Evolutionary conservation across 176 grass and related monocot genomes (phyloP).

Genomic region (Bothriochloa decipiens): DNA sequence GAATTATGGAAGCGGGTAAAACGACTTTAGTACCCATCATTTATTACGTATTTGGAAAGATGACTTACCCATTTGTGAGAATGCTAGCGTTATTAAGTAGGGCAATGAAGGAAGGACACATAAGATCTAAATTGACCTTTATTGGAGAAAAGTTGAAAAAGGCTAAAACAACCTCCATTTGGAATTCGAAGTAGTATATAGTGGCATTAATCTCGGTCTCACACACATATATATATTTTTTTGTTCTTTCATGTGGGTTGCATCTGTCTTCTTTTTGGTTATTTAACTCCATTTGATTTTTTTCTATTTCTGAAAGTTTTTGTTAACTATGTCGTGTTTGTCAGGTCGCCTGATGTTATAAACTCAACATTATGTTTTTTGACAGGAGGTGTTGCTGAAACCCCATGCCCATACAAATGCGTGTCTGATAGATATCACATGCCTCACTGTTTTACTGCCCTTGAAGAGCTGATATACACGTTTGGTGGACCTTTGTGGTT

Average conservation of each 20-base stretch:
- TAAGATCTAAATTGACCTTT: neutral
- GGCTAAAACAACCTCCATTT: neutral
- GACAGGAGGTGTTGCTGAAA: constrained; percentile 88
- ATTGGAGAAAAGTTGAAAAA: neutral
- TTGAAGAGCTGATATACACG: constrained; percentile 94
- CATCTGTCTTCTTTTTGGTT: constrained; percentile 15
- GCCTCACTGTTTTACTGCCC: constrained; percentile 96
- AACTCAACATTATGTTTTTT: constrained; percentile 31
- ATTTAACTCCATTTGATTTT: constrained; percentile 14
- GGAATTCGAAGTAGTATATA: neutral
- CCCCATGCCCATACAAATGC: constrained; percentile 92
- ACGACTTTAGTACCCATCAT: neutral
- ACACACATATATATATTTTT: neutral
- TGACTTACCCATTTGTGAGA: neutral
- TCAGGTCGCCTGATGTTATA: constrained; percentile 15
- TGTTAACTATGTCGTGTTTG: constrained; percentile 10
- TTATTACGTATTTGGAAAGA: neutral
- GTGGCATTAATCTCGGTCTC: constrained; percentile 30
- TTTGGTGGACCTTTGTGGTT: constrained; percentile 98
- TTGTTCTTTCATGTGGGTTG: neutral
- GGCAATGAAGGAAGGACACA: neutral
- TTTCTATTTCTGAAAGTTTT: constrained; percentile 12
- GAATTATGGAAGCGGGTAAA: neutral
- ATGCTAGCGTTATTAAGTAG: neutral
- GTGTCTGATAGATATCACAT: constrained; percentile 93